Evolutionary conservation across 2,329 filamentous ascomycete genomes (phyloP).

Genomic region (Rhytidhysteron rufulum): DNA sequence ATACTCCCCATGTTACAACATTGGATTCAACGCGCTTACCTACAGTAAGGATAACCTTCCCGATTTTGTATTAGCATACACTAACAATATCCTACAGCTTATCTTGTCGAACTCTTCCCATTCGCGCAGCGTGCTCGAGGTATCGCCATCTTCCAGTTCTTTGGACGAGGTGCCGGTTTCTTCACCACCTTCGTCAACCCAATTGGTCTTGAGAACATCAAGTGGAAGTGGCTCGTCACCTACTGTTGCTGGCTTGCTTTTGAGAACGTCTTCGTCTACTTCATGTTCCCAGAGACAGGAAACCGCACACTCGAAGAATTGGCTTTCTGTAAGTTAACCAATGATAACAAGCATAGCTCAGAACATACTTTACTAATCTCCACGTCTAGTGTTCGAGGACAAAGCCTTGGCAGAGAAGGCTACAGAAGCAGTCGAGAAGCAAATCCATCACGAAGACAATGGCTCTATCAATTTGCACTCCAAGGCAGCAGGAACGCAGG

Average conservation of each 20-base stretch:
- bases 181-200: conserved; percentile 60
- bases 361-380: no score
- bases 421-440: conserved; percentile 25
- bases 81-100: conserved; percentile 42
- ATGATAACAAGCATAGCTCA: no score
- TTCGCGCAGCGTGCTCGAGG: conserved; percentile 48
- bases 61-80: conserved; percentile 35
- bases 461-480: not conserved
- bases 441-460: conserved; percentile 21
- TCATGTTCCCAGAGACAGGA: conserved; percentile 67
- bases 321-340: conserved; percentile 39
- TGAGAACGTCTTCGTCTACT: conserved; percentile 60
- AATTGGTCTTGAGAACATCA: conserved; percentile 57
- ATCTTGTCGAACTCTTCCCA: conserved; percentile 47
- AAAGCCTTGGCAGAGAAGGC: conserved; percentile 24
- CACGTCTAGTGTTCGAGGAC: conserved; percentile 26
- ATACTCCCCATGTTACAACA: conserved; percentile 53
- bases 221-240: conserved; percentile 63
- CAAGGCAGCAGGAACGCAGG: not conserved
- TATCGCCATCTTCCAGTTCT: conserved; percentile 57
- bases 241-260: conserved; percentile 57
- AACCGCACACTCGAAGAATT: conserved; percentile 67
- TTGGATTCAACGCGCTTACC: conserved; percentile 62
- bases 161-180: conserved; percentile 58
- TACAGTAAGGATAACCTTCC: conserved; percentile 52